These are phyloP conservation scores for Dendrobium nobile DNA, from an alignment of 106 monocot species.

Conservation along the genomic window DNA sequence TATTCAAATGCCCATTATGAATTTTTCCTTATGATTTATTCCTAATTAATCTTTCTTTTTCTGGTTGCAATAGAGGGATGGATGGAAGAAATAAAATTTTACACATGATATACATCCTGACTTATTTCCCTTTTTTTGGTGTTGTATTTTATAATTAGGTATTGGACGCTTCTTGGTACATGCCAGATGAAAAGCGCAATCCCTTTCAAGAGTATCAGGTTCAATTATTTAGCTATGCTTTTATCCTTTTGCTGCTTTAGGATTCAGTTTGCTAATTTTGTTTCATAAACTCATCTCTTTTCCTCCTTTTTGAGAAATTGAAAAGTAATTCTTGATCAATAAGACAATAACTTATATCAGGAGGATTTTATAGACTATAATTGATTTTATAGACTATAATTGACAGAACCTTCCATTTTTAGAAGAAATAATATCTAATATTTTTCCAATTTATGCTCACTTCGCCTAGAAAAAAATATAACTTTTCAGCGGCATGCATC, in stretches of 20 bases:
- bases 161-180: conserved; percentile 96
- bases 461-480: too few relatives aligned
- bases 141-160: conserved; percentile 33
- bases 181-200: conserved; percentile 73
- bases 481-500: too few relatives aligned
- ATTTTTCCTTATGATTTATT: neutral
- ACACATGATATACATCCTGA: neutral
- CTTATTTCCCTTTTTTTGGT: neutral
- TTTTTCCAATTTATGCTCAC: too few relatives aligned
- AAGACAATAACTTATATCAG: neutral
- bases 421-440: too few relatives aligned
- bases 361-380: neutral
- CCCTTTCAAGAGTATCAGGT: conserved; percentile 93
- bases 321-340: neutral
- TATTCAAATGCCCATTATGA: neutral
- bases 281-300: neutral
- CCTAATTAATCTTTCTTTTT: neutral
- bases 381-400: neutral
- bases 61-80: neutral
- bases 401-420: too few relatives aligned
- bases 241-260: neutral
- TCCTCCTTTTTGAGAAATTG: neutral
- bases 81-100: neutral
- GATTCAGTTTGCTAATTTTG: neutral
- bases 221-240: neutral